A percentile compares a stretch with the other conserved stretches of the same genome.
Conservation (phyloP, 345 rosid genomes). For the Angophora floribunda region DNA sequence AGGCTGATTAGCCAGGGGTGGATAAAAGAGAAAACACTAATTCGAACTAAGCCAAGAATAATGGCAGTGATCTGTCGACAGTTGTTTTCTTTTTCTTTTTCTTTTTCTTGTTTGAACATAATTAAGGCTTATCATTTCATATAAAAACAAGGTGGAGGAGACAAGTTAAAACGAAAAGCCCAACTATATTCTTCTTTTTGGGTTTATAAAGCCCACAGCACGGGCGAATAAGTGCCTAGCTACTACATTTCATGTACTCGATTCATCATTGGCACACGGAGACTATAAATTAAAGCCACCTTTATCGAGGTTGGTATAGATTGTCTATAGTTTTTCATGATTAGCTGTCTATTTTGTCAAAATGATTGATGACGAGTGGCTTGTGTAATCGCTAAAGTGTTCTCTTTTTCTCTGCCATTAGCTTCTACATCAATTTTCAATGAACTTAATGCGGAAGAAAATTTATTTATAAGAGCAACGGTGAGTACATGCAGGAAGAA, state of each 20-base stretch:
- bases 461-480: background rate
- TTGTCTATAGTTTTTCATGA: background rate
- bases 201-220: background rate
- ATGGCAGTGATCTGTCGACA: background rate
- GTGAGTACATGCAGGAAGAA: background rate
- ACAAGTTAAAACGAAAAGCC: background rate
- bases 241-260: background rate
- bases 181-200: background rate
- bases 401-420: background rate
- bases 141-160: background rate
- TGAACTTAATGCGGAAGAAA: background rate
- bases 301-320: background rate
- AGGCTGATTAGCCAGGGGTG: background rate
- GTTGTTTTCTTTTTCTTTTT: background rate
- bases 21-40: background rate
- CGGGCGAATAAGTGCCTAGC: background rate
- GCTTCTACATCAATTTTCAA: background rate
- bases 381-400: background rate
- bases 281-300: background rate
- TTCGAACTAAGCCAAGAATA: background rate
- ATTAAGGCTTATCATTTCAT: no score
- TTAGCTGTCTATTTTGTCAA: background rate
- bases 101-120: no score
- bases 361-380: background rate
- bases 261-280: background rate